These are phyloP conservation scores for Chaetomium fimeti DNA, from an alignment of 495 filamentous ascomycete species.

Conservation along the genomic window DNA sequence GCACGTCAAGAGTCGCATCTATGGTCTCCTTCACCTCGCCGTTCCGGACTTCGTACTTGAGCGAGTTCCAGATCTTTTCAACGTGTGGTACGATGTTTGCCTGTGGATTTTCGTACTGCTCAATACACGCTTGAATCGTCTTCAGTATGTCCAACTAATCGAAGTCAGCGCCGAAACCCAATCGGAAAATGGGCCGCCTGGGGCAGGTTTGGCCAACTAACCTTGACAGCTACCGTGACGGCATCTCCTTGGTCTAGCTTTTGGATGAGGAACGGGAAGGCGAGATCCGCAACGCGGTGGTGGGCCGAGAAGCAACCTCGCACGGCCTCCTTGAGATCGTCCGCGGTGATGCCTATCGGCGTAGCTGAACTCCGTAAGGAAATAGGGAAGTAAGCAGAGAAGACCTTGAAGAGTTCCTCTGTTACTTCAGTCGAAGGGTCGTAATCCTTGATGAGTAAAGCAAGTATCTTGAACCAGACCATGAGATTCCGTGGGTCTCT, in stretches of 20 bases:
- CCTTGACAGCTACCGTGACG: constrained; percentile 51
- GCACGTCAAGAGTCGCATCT: constrained; percentile 47
- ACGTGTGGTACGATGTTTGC: constrained; percentile 43
- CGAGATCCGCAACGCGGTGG: constrained; percentile 37
- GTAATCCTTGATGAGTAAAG: constrained; percentile 41
- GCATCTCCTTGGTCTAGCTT: constrained; percentile 53
- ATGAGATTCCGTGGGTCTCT: constrained; percentile 51
- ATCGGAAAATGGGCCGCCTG: not conserved
- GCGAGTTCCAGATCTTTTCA: constrained; percentile 51
- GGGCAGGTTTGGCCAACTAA: constrained; percentile 15
- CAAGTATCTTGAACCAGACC: constrained; percentile 48
- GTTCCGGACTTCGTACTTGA: constrained; percentile 60
- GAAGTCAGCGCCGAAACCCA: not conserved
- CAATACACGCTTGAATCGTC: constrained; percentile 49
- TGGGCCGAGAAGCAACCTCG: constrained; percentile 50
- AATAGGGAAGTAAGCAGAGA: constrained; percentile 55
- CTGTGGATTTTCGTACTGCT: constrained; percentile 41
- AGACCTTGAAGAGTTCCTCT: constrained; percentile 47
- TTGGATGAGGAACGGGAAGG: constrained; percentile 48
- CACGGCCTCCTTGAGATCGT: constrained; percentile 48
- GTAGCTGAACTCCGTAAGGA: constrained; percentile 45
- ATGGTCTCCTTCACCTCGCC: constrained; percentile 53
- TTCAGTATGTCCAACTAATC: constrained; percentile 49
- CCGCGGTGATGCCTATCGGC: constrained; percentile 47
- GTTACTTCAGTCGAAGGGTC: constrained; percentile 43